Percentiles rank a stretch among this genome's conserved stretches.
Evolutionary conservation across 495 filamentous ascomycete genomes (phyloP).

Genomic region (Penicillium egyptiacum): DNA sequence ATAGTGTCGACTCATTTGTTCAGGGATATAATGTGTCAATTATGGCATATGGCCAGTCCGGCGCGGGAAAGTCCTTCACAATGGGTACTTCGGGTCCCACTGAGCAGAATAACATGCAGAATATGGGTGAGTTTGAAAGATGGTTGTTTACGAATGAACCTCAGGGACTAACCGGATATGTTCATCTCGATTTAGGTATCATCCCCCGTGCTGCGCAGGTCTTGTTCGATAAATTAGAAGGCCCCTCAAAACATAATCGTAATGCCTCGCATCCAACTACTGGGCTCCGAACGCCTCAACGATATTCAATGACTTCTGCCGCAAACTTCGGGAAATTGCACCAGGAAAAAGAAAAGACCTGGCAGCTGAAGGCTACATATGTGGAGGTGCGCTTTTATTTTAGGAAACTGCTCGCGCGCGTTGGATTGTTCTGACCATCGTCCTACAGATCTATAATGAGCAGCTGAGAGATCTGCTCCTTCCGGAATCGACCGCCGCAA

Average conservation of each 20-base stretch:
- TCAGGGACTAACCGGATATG: slow-evolving; percentile 3
- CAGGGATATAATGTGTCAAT: slow-evolving; percentile 99
- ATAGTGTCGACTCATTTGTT: slow-evolving; percentile 86
- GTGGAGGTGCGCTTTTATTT: slow-evolving; percentile 64
- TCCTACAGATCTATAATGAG: slow-evolving; percentile 87
- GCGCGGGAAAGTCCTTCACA: slow-evolving; percentile 98
- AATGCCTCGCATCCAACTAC: slow-evolving; percentile 58
- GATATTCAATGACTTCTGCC: slow-evolving; percentile 69
- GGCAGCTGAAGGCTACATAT: slow-evolving; percentile 94
- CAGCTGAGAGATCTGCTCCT: slow-evolving; percentile 87
- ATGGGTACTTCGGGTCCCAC: slow-evolving; percentile 93
- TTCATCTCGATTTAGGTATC: slow-evolving; percentile 59
- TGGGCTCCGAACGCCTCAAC: slow-evolving; percentile 74
- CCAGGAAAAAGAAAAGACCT: slow-evolving; percentile 80
- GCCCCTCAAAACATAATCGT: slow-evolving; percentile 49
- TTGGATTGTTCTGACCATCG: slow-evolving; percentile 12
- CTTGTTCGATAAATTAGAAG: slow-evolving; percentile 84
- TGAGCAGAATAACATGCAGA: slow-evolving; percentile 70
- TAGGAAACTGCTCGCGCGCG: neutral
- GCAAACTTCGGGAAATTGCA: slow-evolving; percentile 50
- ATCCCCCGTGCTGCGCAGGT: slow-evolving; percentile 86
- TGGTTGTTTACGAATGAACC: neutral
- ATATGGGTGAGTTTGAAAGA: slow-evolving; percentile 66
- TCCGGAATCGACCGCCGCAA: slow-evolving; percentile 64
- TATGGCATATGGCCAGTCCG: slow-evolving; percentile 97